These are phyloP conservation scores for Fraxinus xanthoxyloides DNA, from an alignment of 305 asterid genomes.

Conservation along the genomic window DNA sequence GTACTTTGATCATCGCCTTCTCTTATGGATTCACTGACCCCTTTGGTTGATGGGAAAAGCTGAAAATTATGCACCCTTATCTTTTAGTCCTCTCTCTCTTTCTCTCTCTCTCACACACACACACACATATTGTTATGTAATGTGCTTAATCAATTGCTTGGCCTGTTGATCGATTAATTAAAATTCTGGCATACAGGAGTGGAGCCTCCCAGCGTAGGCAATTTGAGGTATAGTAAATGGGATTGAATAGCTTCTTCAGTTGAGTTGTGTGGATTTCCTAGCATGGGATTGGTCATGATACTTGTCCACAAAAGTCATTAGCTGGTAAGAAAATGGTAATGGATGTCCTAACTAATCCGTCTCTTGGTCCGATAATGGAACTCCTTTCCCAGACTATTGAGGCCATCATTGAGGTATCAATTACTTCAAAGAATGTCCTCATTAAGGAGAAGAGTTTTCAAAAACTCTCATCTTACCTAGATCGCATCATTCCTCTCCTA, in stretches of 20 bases:
- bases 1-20: not conserved
- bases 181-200: not conserved
- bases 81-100: not conserved
- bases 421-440: slow-evolving; percentile 36
- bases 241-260: slow-evolving; percentile 4
- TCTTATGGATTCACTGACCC: not conserved
- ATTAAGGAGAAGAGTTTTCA: slow-evolving; percentile 43
- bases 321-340: slow-evolving; percentile 31
- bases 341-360: slow-evolving; percentile 29
- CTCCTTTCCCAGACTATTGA: slow-evolving; percentile 35
- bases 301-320: slow-evolving; percentile 5
- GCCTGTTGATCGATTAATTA: not conserved
- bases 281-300: slow-evolving; percentile 9
- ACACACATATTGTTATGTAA: not conserved
- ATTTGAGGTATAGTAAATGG: slow-evolving; percentile 13
- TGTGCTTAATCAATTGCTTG: not conserved
- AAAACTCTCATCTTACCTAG: slow-evolving; percentile 47
- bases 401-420: slow-evolving; percentile 36
- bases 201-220: not conserved
- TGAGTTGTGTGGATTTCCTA: slow-evolving; percentile 17
- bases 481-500: slow-evolving; percentile 45
- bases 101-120: not conserved
- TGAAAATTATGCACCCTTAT: not conserved
- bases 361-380: slow-evolving; percentile 32
- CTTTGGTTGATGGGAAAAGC: not conserved